Conservation (phyloP, 805 yeast species). For the Pichia scutulata region DNA sequence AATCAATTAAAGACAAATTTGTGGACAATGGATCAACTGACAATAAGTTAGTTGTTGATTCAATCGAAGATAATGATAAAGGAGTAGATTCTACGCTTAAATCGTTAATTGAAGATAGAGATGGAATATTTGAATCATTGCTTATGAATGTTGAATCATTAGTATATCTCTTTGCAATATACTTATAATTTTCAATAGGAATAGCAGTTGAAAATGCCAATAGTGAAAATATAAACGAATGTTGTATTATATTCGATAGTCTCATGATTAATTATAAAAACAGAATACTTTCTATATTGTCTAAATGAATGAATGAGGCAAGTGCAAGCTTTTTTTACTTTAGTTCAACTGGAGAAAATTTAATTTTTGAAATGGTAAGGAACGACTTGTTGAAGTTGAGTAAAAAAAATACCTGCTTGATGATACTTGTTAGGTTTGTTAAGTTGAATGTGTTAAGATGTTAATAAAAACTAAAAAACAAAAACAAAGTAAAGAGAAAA, state of each 20-base stretch:
- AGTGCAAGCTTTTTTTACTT: neutral
- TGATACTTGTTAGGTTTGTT: neutral
- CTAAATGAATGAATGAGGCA: neutral
- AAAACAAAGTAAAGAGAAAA: neutral
- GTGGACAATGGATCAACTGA: no score
- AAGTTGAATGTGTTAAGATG: neutral
- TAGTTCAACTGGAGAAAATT: neutral
- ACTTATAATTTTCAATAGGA: slow-evolving; percentile 6
- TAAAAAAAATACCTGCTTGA: neutral
- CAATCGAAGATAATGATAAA: neutral
- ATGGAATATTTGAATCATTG: neutral
- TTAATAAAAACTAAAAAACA: neutral
- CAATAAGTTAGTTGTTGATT: neutral
- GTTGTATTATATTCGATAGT: neutral
- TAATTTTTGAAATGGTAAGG: neutral
- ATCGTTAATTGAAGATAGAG: neutral
- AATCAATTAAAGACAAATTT: no score
- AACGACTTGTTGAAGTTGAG: neutral
- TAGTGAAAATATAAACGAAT: slow-evolving; percentile 6
- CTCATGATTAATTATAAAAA: neutral
- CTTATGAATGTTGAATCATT: slow-evolving; percentile 15
- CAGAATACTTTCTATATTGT: neutral
- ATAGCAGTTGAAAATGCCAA: slow-evolving; percentile 15
- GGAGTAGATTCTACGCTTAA: neutral
- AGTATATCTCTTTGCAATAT: slow-evolving; percentile 20